Conservation (phyloP, 257 asterid species). For the Solanum virginianum region DNA sequence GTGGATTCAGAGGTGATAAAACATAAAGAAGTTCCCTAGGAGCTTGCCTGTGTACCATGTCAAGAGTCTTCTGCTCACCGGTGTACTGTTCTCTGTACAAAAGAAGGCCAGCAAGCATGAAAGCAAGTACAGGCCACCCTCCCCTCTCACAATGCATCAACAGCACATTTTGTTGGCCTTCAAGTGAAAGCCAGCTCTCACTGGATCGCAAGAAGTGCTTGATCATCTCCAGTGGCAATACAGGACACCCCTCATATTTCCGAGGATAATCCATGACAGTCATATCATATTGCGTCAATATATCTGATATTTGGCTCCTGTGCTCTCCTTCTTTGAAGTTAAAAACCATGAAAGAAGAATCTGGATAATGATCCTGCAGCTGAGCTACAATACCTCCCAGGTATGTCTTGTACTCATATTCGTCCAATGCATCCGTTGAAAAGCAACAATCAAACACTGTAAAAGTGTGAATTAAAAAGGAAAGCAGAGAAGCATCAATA, state of each 20-base stretch:
- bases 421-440: slow-evolving; percentile 75
- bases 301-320: slow-evolving; percentile 82
- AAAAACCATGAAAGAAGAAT: slow-evolving; percentile 97
- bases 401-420: slow-evolving; percentile 79
- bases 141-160: slow-evolving; percentile 97
- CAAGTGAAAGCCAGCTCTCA: slow-evolving; percentile 98
- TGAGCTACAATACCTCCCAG: slow-evolving; percentile 92
- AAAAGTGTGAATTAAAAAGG: neutral
- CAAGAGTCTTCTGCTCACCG: slow-evolving; percentile 95
- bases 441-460: slow-evolving; percentile 98
- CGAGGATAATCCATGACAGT: slow-evolving; percentile 98
- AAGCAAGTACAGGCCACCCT: slow-evolving; percentile 99
- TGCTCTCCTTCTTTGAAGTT: slow-evolving; percentile 86
- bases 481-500: neutral
- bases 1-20: slow-evolving; percentile 91
- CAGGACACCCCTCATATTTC: slow-evolving; percentile 84
- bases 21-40: slow-evolving; percentile 93
- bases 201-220: slow-evolving; percentile 93
- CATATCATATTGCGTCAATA: slow-evolving; percentile 88
- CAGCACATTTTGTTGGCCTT: slow-evolving; percentile 95
- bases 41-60: slow-evolving; percentile 96
- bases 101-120: slow-evolving; percentile 98
- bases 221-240: slow-evolving; percentile 91
- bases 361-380: slow-evolving; percentile 94
- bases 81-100: slow-evolving; percentile 80